Conservation (phyloP, 768 basidiomycete genomes). For the Calocybe gangraenosa region DNA sequence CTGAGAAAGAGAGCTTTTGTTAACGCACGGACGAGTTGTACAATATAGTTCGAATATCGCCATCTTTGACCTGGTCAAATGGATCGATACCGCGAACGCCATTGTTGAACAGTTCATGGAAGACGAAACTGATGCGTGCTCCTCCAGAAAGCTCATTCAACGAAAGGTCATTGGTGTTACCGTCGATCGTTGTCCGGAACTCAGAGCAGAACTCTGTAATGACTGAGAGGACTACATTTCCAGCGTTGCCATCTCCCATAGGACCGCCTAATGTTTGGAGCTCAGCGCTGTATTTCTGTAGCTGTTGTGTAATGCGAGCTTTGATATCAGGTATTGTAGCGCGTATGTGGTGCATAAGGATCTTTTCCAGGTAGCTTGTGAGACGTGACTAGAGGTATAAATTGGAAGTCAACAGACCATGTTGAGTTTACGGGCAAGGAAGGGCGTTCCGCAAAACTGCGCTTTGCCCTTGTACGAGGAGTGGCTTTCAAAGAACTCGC, state of each 20-base stretch:
- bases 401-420: constrained; percentile 49
- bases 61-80: constrained; percentile 98
- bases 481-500: constrained; percentile 93
- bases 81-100: constrained; percentile 96
- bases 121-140: constrained; percentile 97
- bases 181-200: constrained; percentile 95
- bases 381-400: neutral
- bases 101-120: constrained; percentile 97
- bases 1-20: neutral
- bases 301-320: constrained; percentile 85
- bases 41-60: constrained; percentile 91
- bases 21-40: constrained; percentile 93
- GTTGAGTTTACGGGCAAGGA: constrained; percentile 92
- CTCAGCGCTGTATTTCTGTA: constrained; percentile 85
- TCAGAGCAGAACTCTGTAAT: constrained; percentile 98
- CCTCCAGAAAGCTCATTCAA: constrained; percentile 98
- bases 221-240: constrained; percentile 91
- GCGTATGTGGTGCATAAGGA: constrained; percentile 99
- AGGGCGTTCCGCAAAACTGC: constrained; percentile 96
- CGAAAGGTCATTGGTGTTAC: constrained; percentile 92
- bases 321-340: constrained; percentile 99
- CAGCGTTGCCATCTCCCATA: constrained; percentile 78
- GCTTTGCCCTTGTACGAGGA: constrained; percentile 90
- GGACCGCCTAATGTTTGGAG: constrained; percentile 82
- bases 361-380: constrained; percentile 40